A percentile compares a stretch with the other conserved stretches of the same genome.
phyloP scores from a whole-genome alignment of 257 asterid species.

The Scutellaria baicalensis region DNA sequence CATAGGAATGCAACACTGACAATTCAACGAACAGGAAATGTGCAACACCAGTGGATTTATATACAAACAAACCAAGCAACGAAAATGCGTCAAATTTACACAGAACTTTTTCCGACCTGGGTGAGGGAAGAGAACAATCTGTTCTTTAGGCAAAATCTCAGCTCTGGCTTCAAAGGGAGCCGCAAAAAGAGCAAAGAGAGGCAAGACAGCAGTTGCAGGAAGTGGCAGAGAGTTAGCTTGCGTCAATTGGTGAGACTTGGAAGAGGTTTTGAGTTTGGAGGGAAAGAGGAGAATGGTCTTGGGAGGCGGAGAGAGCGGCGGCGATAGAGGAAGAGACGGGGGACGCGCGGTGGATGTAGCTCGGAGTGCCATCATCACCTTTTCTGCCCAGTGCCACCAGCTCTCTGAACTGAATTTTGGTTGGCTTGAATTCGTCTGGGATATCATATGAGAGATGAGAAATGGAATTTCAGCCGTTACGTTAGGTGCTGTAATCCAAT shows the following conservation, averaged over 20 bases:
- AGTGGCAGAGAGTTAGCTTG: slow-evolving; percentile 28
- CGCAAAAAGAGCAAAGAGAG: slow-evolving; percentile 52
- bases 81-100: not conserved
- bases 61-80: not conserved
- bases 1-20: not conserved
- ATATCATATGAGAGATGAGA: slow-evolving; percentile 12
- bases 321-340: slow-evolving; percentile 31
- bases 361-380: slow-evolving; percentile 63
- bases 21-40: not conserved
- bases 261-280: slow-evolving; percentile 25
- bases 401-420: slow-evolving; percentile 5
- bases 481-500: not conserved
- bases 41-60: not conserved
- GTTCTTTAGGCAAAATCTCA: slow-evolving; percentile 65
- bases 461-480: not conserved
- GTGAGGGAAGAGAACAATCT: slow-evolving; percentile 79
- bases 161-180: slow-evolving; percentile 65
- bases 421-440: slow-evolving; percentile 10
- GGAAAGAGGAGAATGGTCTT: slow-evolving; percentile 9
- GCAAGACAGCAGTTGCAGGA: slow-evolving; percentile 52
- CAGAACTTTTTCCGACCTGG: slow-evolving; percentile 38
- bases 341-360: slow-evolving; percentile 73
- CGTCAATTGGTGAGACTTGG: slow-evolving; percentile 23
- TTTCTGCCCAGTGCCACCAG: slow-evolving; percentile 9
- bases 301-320: slow-evolving; percentile 27